Conservation (phyloP, 2,329 filamentous ascomycete genomes). For the Trichoderma brevicompactum region DNA sequence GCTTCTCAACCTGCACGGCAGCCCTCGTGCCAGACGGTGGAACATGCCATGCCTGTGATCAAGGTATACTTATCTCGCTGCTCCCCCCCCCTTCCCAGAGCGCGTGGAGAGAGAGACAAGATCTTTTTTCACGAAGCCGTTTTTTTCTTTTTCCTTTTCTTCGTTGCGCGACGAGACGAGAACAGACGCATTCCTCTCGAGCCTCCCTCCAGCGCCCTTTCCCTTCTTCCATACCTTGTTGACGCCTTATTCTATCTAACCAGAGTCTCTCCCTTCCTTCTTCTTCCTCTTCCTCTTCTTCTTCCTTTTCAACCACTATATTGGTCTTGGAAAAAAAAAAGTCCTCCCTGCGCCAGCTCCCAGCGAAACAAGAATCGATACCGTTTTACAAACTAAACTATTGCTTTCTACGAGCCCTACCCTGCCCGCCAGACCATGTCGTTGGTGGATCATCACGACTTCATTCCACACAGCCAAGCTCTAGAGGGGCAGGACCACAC, state of each 20-base stretch:
- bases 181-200: constrained; percentile 28
- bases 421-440: constrained; percentile 29
- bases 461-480: constrained; percentile 32
- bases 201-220: constrained; percentile 25
- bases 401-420: not conserved
- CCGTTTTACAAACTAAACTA: not conserved
- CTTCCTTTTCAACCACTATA: constrained; percentile 1
- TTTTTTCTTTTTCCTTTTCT: not conserved
- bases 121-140: not conserved
- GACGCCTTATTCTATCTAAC: constrained; percentile 20
- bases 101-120: constrained; percentile 11
- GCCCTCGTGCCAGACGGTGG: constrained; percentile 27
- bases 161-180: constrained; percentile 11
- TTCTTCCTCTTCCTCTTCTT: constrained; percentile 5
- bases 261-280: constrained; percentile 24
- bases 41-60: constrained; percentile 28
- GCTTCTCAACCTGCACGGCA: not conserved
- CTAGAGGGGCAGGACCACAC: constrained; percentile 14
- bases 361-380: not conserved
- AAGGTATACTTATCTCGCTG: constrained; percentile 16
- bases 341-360: constrained; percentile 17
- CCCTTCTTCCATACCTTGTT: constrained; percentile 14
- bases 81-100: constrained; percentile 9
- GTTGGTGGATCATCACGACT: constrained; percentile 28
- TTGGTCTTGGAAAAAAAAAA: constrained; percentile 17